These are phyloP conservation scores for Fusarium odoratissimum DNA, from an alignment of 2,329 filamentous ascomycete species.

Conservation along the genomic window DNA sequence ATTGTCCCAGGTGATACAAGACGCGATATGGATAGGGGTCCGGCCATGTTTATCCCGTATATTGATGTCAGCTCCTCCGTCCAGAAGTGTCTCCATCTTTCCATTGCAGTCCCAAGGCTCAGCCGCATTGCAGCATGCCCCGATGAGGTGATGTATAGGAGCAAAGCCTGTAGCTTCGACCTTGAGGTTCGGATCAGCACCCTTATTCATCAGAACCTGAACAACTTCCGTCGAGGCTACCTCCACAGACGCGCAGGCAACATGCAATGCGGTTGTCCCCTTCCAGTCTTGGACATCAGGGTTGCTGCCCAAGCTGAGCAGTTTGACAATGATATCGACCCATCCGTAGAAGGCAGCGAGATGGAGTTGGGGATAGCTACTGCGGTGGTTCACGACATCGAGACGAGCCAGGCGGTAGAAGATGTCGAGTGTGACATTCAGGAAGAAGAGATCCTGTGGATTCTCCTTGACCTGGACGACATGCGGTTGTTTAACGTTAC, in stretches of 20 bases:
- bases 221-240: not conserved
- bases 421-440: not conserved
- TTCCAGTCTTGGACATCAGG: not conserved
- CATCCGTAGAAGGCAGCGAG: not conserved
- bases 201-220: not conserved
- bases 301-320: not conserved
- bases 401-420: not conserved
- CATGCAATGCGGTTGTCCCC: not conserved
- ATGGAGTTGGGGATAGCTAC: not conserved
- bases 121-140: fast-evolving
- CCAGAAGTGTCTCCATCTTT: not conserved
- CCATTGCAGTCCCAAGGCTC: not conserved
- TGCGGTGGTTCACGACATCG: not conserved
- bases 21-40: not conserved
- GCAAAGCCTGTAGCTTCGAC: not conserved
- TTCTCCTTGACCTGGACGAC: not conserved
- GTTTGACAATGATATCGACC: not conserved
- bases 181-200: not conserved
- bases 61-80: not conserved
- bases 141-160: not conserved
- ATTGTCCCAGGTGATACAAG: not conserved
- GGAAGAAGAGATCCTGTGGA: fast-evolving
- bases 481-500: too few species aligned
- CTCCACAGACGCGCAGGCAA: not conserved
- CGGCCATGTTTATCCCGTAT: fast-evolving